Percentiles rank a stretch among this genome's conserved stretches.
phyloP scores from a whole-genome alignment of 2,329 filamentous ascomycete species.

The Knufia petricola region DNA sequence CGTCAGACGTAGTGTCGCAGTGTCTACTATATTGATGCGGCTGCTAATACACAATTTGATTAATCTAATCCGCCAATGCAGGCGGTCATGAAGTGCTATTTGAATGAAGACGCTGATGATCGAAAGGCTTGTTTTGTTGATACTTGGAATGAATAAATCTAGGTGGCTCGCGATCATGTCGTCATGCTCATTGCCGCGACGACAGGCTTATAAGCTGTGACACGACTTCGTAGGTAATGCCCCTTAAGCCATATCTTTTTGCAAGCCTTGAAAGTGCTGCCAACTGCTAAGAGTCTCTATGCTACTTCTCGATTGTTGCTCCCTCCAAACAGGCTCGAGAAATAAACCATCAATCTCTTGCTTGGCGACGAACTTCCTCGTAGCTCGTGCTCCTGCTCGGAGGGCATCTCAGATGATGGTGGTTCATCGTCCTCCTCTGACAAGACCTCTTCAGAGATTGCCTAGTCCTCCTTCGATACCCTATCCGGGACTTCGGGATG shows the following conservation, averaged over 20 bases:
- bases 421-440: background rate
- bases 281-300: background rate
- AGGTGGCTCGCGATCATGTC: background rate
- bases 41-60: too few species aligned
- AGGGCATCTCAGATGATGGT: background rate
- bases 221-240: background rate
- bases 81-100: too few species aligned
- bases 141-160: background rate
- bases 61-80: too few species aligned
- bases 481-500: slow-evolving; percentile 57
- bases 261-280: background rate
- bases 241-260: background rate
- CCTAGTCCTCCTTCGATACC: slow-evolving; percentile 19
- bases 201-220: background rate
- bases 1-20: too few species aligned
- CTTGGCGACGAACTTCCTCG: background rate
- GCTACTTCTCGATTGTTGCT: background rate
- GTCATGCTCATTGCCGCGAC: background rate
- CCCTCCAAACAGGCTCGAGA: background rate
- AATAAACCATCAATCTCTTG: background rate
- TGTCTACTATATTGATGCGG: too few species aligned
- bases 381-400: background rate
- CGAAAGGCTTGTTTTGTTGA: too few species aligned
- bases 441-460: background rate
- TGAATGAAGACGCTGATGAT: too few species aligned